A percentile compares a stretch with the other conserved stretches of the same genome.
These are phyloP conservation scores for Linum tenue DNA, from an alignment of 345 rosid species.

Conservation along the genomic window DNA sequence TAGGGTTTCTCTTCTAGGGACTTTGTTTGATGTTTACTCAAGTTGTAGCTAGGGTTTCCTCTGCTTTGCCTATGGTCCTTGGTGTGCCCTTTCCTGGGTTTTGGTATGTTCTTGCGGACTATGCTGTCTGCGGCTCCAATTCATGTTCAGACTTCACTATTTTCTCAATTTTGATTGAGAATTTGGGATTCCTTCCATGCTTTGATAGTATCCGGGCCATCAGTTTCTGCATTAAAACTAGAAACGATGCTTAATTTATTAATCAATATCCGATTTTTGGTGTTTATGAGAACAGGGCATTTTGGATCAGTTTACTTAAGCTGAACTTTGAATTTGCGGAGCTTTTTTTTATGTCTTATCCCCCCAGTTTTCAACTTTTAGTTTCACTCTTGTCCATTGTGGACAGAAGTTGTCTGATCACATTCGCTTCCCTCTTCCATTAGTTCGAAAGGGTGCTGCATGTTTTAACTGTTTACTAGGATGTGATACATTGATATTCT, in stretches of 20 bases:
- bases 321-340: not conserved
- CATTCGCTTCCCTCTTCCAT: not conserved
- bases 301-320: not conserved
- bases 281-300: not conserved
- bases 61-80: not conserved
- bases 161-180: too few species aligned
- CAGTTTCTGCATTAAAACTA: not conserved
- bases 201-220: too few species aligned
- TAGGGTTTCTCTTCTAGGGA: not conserved
- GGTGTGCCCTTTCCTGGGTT: not conserved
- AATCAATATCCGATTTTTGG: not conserved
- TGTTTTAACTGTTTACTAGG: too few species aligned
- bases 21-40: conserved; percentile 10
- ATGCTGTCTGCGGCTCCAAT: not conserved
- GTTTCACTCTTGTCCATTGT: not conserved
- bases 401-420: not conserved
- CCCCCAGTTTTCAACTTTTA: not conserved
- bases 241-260: not conserved
- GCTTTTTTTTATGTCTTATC: too few species aligned
- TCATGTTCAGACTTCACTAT: too few species aligned
- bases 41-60: conserved; percentile 23
- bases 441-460: too few species aligned
- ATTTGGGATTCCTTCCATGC: too few species aligned
- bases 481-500: not conserved
- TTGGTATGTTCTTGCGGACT: not conserved